Evolutionary conservation across 2,329 filamentous ascomycete genomes (phyloP).

Genomic region (Penicillium frequentans): DNA sequence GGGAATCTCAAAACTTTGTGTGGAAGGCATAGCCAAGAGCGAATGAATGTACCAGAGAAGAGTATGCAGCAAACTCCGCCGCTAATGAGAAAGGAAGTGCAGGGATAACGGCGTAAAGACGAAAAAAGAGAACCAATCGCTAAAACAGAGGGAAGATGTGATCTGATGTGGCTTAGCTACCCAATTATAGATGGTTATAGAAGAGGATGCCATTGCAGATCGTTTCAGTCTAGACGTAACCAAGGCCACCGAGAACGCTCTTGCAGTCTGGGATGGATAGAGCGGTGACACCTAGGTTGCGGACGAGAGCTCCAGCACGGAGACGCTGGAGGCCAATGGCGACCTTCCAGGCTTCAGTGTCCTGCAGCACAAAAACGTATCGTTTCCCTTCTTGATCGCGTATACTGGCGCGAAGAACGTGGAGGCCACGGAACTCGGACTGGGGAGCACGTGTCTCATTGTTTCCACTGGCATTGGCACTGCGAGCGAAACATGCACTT

Average conservation of each 20-base stretch:
- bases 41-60: conserved; percentile 22
- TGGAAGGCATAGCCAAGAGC: conserved; percentile 12
- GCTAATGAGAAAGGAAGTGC: conserved; percentile 24
- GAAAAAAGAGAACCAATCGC: conserved; percentile 8
- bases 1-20: conserved; percentile 23
- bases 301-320: conserved; percentile 56
- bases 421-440: conserved; percentile 48
- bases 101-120: neutral
- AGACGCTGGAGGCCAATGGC: conserved; percentile 58
- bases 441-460: conserved; percentile 19
- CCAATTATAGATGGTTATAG: neutral
- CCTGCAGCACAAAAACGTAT: conserved; percentile 61
- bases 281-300: conserved; percentile 54
- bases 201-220: neutral
- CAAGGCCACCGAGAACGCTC: conserved; percentile 40
- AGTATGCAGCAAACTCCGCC: conserved; percentile 27
- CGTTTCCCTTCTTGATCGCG: conserved; percentile 61
- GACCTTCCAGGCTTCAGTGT: conserved; percentile 64
- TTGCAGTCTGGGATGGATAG: conserved; percentile 50
- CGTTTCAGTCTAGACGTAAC: conserved; percentile 30
- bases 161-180: neutral
- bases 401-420: conserved; percentile 59
- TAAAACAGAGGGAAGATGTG: neutral
- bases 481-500: conserved; percentile 39
- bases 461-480: conserved; percentile 21